Percentiles rank a stretch among this genome's conserved stretches.
Evolutionary conservation across 345 rosid species (phyloP).

Genomic region (Murraya paniculata): DNA sequence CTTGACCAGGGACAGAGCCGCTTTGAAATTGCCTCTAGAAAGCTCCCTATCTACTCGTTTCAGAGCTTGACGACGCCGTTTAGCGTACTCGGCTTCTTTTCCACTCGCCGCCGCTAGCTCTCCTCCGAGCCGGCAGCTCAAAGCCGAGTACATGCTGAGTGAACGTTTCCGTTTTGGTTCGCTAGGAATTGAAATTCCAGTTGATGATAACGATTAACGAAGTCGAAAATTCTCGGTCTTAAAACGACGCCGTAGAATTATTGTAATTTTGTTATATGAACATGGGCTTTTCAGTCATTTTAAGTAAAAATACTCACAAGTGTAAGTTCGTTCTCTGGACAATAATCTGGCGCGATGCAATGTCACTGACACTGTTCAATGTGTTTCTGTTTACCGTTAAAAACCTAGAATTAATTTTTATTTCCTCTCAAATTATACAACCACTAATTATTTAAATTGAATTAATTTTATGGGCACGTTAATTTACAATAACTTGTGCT

Average conservation of each 20-base stretch:
- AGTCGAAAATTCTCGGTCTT: neutral
- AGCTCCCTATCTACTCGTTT: constrained; percentile 48
- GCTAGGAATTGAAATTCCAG: neutral
- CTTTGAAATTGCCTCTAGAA: constrained; percentile 32
- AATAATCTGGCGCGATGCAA: neutral
- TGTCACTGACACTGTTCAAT: neutral
- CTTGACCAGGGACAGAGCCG: constrained; percentile 44
- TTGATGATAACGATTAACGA: neutral
- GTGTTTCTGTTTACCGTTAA: neutral
- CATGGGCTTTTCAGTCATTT: neutral
- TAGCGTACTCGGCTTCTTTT: constrained; percentile 3
- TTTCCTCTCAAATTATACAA: neutral
- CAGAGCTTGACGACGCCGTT: constrained; percentile 38
- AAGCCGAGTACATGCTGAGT: constrained; percentile 12
- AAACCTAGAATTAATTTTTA: neutral
- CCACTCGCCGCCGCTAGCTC: neutral
- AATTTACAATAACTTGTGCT: constrained; percentile 20
- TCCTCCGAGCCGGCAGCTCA: neutral
- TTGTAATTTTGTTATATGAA: neutral
- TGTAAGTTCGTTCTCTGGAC: neutral
- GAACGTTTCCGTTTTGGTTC: neutral
- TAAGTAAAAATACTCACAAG: neutral
- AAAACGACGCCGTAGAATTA: neutral
- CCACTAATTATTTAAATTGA: neutral
- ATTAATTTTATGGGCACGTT: constrained; percentile 37